These are phyloP conservation scores for Byssothecium circinans DNA, from an alignment of 2,329 filamentous ascomycete genomes.

Conservation along the genomic window DNA sequence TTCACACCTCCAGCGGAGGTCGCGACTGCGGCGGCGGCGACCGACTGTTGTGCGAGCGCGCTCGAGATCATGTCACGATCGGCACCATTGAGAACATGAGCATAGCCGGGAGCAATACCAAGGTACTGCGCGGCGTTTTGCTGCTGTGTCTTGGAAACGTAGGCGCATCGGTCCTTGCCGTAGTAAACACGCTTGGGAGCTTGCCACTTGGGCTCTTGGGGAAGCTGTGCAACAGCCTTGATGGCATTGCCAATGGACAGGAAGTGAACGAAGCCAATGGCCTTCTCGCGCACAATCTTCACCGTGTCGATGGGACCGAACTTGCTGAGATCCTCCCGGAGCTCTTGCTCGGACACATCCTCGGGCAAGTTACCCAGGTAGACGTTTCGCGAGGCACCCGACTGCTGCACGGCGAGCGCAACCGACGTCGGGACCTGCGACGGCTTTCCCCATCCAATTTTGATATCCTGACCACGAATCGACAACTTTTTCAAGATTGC, in stretches of 20 bases:
- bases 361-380: slow-evolving; percentile 93
- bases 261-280: slow-evolving; percentile 96
- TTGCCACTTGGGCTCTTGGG: slow-evolving; percentile 96
- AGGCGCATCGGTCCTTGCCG: slow-evolving; percentile 96
- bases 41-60: slow-evolving; percentile 93
- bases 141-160: slow-evolving; percentile 99
- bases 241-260: slow-evolving; percentile 96
- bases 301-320: slow-evolving; percentile 96
- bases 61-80: slow-evolving; percentile 97
- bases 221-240: slow-evolving; percentile 95
- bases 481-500: slow-evolving; percentile 99
- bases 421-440: slow-evolving; percentile 97
- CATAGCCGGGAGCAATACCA: slow-evolving; percentile 93
- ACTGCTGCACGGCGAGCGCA: slow-evolving; percentile 95
- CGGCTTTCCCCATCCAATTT: slow-evolving; percentile 98
- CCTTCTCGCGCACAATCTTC: slow-evolving; percentile 97
- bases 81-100: slow-evolving; percentile 92
- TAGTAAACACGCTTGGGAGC: slow-evolving; percentile 95
- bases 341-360: slow-evolving; percentile 85
- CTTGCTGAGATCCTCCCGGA: slow-evolving; percentile 92
- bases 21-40: slow-evolving; percentile 92
- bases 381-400: slow-evolving; percentile 92
- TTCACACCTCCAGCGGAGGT: slow-evolving; percentile 96
- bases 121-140: slow-evolving; percentile 98
- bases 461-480: slow-evolving; percentile 98